Evolutionary conservation across 768 basidiomycete species (phyloP).

Genomic region (Rhodocollybia butyracea): DNA sequence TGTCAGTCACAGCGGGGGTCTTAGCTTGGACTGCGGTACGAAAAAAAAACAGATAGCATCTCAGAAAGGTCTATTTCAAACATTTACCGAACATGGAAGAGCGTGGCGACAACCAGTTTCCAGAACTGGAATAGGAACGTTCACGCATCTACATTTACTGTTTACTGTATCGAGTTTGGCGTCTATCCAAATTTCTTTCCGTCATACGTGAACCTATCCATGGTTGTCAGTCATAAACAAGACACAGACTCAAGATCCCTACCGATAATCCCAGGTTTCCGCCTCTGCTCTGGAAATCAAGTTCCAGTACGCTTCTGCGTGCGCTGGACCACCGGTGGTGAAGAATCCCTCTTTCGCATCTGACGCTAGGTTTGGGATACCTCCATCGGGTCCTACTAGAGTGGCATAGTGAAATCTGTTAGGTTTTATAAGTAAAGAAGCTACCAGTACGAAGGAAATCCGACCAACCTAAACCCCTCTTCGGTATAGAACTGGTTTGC

Average conservation of each 20-base stretch:
- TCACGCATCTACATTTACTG: no score
- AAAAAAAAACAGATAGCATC: no score
- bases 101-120: no score
- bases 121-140: no score
- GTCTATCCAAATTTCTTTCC: neutral
- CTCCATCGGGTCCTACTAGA: conserved; percentile 20
- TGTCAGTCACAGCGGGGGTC: no score
- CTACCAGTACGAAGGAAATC: no score
- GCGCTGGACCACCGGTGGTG: conserved; percentile 19
- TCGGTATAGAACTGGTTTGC: conserved; percentile 18
- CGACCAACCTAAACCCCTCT: conserved; percentile 18
- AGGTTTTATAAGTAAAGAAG: neutral
- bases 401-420: conserved; percentile 26
- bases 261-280: conserved; percentile 7
- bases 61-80: no score
- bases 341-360: conserved; percentile 13
- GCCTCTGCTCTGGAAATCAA: conserved; percentile 12
- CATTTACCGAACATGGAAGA: no score
- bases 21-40: no score
- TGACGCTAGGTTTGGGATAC: conserved; percentile 3
- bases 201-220: neutral
- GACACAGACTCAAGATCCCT: neutral
- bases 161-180: no score
- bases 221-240: neutral
- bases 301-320: conserved; percentile 24